These are phyloP conservation scores for Melastoma malabathricum DNA, from an alignment of 345 rosid species.

Conservation along the genomic window DNA sequence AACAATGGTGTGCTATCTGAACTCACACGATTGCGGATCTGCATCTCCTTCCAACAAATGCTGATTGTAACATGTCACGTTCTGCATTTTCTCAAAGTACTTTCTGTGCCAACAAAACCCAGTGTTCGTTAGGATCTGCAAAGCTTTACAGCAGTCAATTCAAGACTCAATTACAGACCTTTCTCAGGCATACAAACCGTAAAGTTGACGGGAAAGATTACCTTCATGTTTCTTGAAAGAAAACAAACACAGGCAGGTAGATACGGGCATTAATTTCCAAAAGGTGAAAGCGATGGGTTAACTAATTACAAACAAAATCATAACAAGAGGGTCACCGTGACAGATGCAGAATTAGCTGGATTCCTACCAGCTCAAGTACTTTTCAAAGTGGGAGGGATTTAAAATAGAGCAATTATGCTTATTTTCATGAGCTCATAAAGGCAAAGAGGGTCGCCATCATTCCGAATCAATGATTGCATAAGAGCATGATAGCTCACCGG, in stretches of 20 bases:
- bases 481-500: background rate
- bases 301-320: background rate
- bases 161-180: too few species aligned
- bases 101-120: conserved; percentile 24
- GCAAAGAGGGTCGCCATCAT: background rate
- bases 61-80: conserved; percentile 23
- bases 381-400: background rate
- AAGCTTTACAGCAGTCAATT: too few species aligned
- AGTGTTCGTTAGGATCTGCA: too few species aligned
- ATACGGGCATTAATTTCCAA: background rate
- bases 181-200: too few species aligned
- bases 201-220: too few species aligned
- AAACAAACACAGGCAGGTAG: background rate
- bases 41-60: conserved; percentile 43
- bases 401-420: background rate
- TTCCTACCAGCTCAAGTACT: conserved; percentile 1
- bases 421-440: background rate
- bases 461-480: background rate
- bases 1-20: background rate
- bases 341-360: conserved; percentile 2
- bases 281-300: background rate
- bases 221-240: too few species aligned
- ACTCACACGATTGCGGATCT: conserved; percentile 50
- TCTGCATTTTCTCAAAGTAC: conserved; percentile 40
- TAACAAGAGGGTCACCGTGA: background rate